Conservation (phyloP, 2,329 filamentous ascomycete genomes). For the Fusarium nanum region DNA sequence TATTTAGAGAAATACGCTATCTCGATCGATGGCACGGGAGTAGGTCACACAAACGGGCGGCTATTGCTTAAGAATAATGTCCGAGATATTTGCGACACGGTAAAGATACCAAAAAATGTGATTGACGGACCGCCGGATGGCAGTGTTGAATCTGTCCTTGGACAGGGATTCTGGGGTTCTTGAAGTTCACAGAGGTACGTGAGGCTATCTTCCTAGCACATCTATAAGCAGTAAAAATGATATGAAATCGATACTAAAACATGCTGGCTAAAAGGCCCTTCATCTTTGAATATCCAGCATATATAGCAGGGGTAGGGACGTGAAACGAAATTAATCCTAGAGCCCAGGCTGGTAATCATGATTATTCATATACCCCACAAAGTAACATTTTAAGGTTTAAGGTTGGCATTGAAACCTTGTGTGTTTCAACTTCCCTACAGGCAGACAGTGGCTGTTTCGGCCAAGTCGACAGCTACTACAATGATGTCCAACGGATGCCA, state of each 20-base stretch:
- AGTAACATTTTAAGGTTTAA: background rate
- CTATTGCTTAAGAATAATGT: background rate
- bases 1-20: too few species aligned
- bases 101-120: background rate
- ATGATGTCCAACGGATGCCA: background rate
- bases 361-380: background rate
- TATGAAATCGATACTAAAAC: background rate
- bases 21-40: too few species aligned
- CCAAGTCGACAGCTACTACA: background rate
- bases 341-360: background rate
- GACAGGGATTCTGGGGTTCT: background rate
- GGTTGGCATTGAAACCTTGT: background rate
- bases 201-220: background rate
- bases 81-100: background rate
- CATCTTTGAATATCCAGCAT: background rate
- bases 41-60: too few species aligned
- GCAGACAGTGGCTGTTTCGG: background rate
- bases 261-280: background rate
- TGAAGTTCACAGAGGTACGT: background rate
- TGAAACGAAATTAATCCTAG: background rate
- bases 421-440: background rate
- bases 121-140: background rate
- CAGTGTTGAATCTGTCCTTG: background rate
- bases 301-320: background rate
- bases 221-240: background rate